Base-by-base conservation (phyloP, 306 rosid genomes). In the Herpetospermum pedunculosum region DNA sequence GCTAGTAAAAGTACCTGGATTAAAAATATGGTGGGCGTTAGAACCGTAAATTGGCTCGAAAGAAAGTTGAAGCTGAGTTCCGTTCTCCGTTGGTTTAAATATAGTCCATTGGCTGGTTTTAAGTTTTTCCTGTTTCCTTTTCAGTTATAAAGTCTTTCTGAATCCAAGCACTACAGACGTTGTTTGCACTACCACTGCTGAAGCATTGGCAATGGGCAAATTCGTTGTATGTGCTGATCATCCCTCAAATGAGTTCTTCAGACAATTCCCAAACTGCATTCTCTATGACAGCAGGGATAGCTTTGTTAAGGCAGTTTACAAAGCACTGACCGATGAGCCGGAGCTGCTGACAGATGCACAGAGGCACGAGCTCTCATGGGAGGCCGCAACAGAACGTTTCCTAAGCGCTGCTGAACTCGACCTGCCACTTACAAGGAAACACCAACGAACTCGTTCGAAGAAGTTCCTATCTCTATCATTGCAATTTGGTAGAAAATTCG, bases 81-180 rank as follows among this genome's bases (percentile, higher is more conserved):
- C 35, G 38, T 21, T 13, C 48, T 41, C 72, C 2, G 14, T 21
- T 41, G 1, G 71, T 38, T 35, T 62, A n/a, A 62, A 62, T 64
- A 41, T 11, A 19, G 50, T 67, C 47, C 19, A 41, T 25, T 67
- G 52, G 53, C 19, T 38, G 72, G n/a, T 67, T 67, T 19, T 23
- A 13, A 67, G 52, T 63, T 71, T 70, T 73, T 55, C 76, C 23
- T 54, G 52, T 83, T 80, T 49, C 49, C 81, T 5, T 70, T 41
- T 48, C 91, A 94, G 98, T 78, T 91, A 86, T 82, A 94, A 88
- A 75, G 86, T 94, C 82, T 94, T 94, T 79, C 87, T 89, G 76
- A 94, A 94, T 88, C 96, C 98, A 40, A 94, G 98, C 88, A 89
- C 97, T 60, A 89, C 98, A 32, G 97, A 94, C 34, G 97, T 91